phyloP scores from a whole-genome alignment of 106 monocot species.

The Phalaenopsis equestris region DNA sequence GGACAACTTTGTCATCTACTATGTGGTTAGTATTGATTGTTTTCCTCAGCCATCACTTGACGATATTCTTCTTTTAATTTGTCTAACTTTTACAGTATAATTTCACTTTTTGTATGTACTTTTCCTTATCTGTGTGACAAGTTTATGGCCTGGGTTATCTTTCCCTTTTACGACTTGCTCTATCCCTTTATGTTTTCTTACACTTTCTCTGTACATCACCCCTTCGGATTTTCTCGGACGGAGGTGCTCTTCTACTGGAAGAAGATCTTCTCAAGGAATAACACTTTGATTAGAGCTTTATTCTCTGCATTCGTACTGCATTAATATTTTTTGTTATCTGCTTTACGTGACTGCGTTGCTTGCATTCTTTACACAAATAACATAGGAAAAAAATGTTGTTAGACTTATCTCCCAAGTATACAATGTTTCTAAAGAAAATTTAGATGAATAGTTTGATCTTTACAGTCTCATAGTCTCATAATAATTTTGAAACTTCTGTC shows the following conservation, averaged over 20 bases:
- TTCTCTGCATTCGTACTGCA: neutral
- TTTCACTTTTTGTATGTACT: neutral
- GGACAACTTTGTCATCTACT: conserved; percentile 60
- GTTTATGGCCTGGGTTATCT: neutral
- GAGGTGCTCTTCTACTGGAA: neutral
- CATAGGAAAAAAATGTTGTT: neutral
- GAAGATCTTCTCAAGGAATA: neutral
- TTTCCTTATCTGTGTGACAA: neutral
- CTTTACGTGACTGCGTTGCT: neutral
- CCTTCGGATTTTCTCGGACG: neutral
- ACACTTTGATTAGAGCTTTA: neutral
- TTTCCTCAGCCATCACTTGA: neutral
- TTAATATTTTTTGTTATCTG: neutral
- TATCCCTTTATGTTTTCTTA: neutral
- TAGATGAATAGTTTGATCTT: neutral
- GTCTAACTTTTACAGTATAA: neutral
- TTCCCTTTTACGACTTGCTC: no score
- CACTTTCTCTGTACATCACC: neutral
- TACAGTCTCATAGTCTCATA: neutral
- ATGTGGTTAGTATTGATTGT: conserved; percentile 48
- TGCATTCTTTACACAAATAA: neutral
- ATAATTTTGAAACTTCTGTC: neutral
- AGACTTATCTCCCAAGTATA: neutral
- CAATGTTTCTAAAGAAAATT: neutral
- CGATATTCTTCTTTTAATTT: neutral